phyloP scores from a whole-genome alignment of 148 eudicot species.

The Vaccinium myrtillus region DNA sequence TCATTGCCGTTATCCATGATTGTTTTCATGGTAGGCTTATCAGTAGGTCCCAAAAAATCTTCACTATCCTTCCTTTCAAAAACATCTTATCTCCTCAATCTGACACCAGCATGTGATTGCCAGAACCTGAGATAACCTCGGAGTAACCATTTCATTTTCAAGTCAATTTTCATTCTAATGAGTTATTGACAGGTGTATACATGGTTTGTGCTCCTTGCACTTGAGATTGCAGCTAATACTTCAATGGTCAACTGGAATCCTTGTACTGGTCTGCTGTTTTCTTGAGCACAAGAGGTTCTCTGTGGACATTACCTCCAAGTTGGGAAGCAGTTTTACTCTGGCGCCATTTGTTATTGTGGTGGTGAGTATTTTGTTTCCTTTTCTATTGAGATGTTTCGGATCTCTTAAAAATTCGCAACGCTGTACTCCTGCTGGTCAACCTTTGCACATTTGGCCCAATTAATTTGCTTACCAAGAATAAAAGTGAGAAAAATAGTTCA shows the following conservation, averaged over 20 bases:
- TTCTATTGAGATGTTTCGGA: neutral
- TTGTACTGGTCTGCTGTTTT: constrained; percentile 79
- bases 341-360: constrained; percentile 87
- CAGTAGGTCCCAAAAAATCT: neutral
- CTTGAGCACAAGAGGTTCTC: constrained; percentile 69
- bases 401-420: neutral
- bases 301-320: constrained; percentile 63
- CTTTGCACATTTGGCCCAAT: neutral
- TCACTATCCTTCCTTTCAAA: neutral
- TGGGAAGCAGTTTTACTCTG: constrained; percentile 95
- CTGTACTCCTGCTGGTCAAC: neutral
- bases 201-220: constrained; percentile 41
- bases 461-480: neutral
- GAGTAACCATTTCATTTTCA: constrained; percentile 13
- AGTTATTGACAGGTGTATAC: constrained; percentile 36
- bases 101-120: neutral
- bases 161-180: constrained; percentile 19
- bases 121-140: neutral
- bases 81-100: constrained; percentile 1
- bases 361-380: constrained; percentile 44
- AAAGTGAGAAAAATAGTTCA: neutral
- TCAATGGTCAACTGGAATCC: constrained; percentile 95
- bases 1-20: neutral
- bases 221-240: constrained; percentile 86
- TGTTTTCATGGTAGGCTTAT: constrained; percentile 11